Evolutionary conservation across 2,329 filamentous ascomycete genomes (phyloP).

Genomic region (Venturia carpophila): DNA sequence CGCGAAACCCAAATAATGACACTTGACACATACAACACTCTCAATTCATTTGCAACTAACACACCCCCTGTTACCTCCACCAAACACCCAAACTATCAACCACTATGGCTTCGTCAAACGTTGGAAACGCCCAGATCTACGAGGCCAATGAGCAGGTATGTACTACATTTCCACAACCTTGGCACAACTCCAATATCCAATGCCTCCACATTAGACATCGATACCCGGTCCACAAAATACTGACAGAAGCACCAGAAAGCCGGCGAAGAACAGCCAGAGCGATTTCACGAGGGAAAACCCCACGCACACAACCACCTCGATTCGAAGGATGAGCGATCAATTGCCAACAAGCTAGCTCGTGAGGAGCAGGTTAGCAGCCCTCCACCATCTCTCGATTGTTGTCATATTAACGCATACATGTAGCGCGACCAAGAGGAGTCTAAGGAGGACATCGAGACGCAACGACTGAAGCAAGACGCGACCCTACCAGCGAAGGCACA

Average conservation of each 20-base stretch:
- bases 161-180: neutral
- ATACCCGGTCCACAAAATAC: neutral
- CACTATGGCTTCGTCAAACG: slow-evolving; percentile 53
- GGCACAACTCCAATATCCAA: neutral
- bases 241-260: neutral
- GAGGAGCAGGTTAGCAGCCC: slow-evolving; percentile 42
- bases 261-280: slow-evolving; percentile 39
- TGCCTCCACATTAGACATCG: no score
- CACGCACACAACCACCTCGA: slow-evolving; percentile 62
- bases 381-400: slow-evolving; percentile 34
- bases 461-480: slow-evolving; percentile 47
- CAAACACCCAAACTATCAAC: neutral
- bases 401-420: slow-evolving; percentile 29
- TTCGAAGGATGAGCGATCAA: slow-evolving; percentile 65
- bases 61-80: neutral
- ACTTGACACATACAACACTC: neutral
- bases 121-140: slow-evolving; percentile 60
- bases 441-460: slow-evolving; percentile 55
- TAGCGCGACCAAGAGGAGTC: slow-evolving; percentile 39
- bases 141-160: slow-evolving; percentile 64
- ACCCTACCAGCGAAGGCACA: slow-evolving; percentile 47
- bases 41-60: no score
- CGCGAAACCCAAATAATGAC: neutral
- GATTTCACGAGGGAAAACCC: slow-evolving; percentile 64
- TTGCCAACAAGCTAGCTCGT: slow-evolving; percentile 61